Base-by-base conservation (phyloP, 2,329 filamentous ascomycete genomes). In the Emmonsiellopsis sp. region DNA sequence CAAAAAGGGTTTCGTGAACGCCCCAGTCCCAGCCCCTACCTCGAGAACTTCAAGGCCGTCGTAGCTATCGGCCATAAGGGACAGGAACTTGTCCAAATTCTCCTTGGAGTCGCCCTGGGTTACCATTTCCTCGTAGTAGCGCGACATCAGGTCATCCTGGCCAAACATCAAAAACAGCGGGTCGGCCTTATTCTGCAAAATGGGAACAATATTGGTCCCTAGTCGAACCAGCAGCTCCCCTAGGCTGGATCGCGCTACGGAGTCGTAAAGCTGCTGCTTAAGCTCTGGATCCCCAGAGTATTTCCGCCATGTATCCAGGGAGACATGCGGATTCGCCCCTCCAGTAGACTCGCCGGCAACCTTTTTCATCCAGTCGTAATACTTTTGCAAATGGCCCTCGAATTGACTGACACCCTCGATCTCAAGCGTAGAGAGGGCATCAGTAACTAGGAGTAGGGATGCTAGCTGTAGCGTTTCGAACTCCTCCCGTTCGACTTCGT, bases 101-200 rank as follows among this genome's bases (percentile, higher is more conserved):
- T 40, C 45, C 27, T 44, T 47, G 4, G 63, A 51, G 40, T 63
- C 58, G 21, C 57, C 60, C 5, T 64, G 44, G n/a, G 57, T 55
- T 7, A 65, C 58, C 3, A 60, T 58, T 8, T 65, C 58, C 14
- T 63, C 61, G 49, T 68, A 68, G 13, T 63, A 59, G 0, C 55
- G 52, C 37, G 67, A 60, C 57, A 69, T 62, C 7, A 68, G 40
- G n/a, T 61, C 55, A 31, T 65, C 63, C 42, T 65, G 56, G 4
- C 64, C 62, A 27, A 68, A 69, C 64, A 69, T 67, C 37, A 70
- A 52, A 52, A 66, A 47, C 6, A 70, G 56, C 6, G 66, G 65
- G 53, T 69, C 63, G 21, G 59, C 51, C 50, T 68, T 57, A 21
- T 63, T 57, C 11, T 57, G 57, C 40, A 69, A 49, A 5, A 68